These are phyloP conservation scores for Cenchrus purpureus DNA, from an alignment of 176 grass and related monocot species.

Conservation along the genomic window DNA sequence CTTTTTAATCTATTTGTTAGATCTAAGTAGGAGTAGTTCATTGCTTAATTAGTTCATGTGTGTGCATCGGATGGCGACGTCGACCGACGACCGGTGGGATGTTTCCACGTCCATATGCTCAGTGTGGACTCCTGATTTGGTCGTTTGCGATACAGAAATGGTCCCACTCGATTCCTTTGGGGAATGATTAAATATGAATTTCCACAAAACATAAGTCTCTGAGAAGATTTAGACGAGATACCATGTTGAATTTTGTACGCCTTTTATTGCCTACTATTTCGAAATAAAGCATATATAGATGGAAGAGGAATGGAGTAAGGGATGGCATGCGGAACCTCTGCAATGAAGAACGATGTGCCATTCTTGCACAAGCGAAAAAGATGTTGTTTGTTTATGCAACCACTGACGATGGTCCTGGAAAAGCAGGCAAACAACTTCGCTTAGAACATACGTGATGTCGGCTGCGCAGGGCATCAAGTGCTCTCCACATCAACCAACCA, in stretches of 20 bases:
- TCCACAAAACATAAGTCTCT: too few species aligned
- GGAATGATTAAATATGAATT: background rate
- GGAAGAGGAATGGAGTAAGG: background rate
- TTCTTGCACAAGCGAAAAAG: constrained; percentile 6
- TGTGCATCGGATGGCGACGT: background rate
- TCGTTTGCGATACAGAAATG: background rate
- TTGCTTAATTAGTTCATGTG: background rate
- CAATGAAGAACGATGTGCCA: background rate
- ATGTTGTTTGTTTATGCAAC: background rate
- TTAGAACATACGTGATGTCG: constrained; percentile 12
- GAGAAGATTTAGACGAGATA: background rate
- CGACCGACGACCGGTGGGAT: background rate
- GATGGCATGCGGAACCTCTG: background rate
- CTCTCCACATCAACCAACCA: background rate
- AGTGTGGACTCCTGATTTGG: background rate
- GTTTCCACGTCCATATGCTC: background rate
- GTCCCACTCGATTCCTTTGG: background rate
- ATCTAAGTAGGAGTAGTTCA: too few species aligned
- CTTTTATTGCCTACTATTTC: background rate
- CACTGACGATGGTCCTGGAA: constrained; percentile 1
- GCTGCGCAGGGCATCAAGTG: background rate
- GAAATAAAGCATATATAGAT: background rate
- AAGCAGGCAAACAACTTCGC: background rate
- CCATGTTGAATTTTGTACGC: too few species aligned
- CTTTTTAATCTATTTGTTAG: too few species aligned